A percentile compares a stretch with the other conserved stretches of the same genome.
phyloP scores from a whole-genome alignment of 257 asterid genomes.

The Avicennia marina region DNA sequence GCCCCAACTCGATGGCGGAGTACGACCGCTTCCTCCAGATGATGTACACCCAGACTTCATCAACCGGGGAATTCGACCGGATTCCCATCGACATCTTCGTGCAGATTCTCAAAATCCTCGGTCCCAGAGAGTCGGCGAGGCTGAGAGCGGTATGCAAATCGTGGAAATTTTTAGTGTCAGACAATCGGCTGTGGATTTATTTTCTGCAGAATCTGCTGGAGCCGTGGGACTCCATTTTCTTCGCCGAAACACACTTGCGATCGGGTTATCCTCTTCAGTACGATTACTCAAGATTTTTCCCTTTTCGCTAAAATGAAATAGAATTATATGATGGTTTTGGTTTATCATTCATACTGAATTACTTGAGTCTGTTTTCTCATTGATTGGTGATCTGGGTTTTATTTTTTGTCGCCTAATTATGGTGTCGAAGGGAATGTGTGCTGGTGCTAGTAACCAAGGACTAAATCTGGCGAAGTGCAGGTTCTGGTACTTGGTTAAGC shows the following conservation, averaged over 20 bases:
- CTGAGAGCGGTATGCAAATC: conserved; percentile 70
- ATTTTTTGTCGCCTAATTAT: no score
- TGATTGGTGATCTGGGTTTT: no score
- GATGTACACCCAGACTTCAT: conserved; percentile 46
- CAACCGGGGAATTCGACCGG: conserved; percentile 81
- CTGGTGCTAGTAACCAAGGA: no score
- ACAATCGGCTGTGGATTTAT: conserved; percentile 86
- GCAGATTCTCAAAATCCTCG: conserved; percentile 58
- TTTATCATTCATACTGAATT: not conserved
- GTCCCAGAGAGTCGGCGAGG: conserved; percentile 76
- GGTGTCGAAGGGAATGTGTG: no score
- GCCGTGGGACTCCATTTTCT: conserved; percentile 80
- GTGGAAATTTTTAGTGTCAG: conserved; percentile 66
- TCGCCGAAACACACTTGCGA: conserved; percentile 74
- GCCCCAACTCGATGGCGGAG: conserved; percentile 22
- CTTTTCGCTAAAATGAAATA: not conserved
- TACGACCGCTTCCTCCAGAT: conserved; percentile 50
- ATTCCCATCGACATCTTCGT: conserved; percentile 68
- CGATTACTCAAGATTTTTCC: conserved; percentile 4
- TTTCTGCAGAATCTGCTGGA: conserved; percentile 78
- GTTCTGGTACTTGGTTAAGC: no score
- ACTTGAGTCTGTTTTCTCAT: no score
- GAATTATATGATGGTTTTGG: not conserved
- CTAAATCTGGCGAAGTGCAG: no score
- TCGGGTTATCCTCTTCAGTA: conserved; percentile 81